Percentiles rank a stretch among this genome's conserved stretches.
Conservation (phyloP, 352 stramenopile species). For the Phytophthora syringae region DNA sequence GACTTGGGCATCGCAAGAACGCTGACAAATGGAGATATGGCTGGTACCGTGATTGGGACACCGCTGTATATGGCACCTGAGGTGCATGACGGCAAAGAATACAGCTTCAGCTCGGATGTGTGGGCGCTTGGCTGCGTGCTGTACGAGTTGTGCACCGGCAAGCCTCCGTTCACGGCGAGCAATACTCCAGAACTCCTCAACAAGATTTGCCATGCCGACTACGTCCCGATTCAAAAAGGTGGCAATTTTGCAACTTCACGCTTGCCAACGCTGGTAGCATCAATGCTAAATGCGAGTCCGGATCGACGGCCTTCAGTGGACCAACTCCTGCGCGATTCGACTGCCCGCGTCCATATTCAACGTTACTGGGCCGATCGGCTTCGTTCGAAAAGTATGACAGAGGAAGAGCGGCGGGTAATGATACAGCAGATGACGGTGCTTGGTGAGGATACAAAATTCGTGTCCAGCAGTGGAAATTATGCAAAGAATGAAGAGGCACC, state of each 20-base stretch:
- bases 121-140: constrained; percentile 91
- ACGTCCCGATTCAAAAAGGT: constrained; percentile 39
- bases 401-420: constrained; percentile 34
- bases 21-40: constrained; percentile 42
- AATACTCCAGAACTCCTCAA: constrained; percentile 59
- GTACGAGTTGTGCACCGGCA: constrained; percentile 81
- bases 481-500: background rate
- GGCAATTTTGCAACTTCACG: constrained; percentile 22
- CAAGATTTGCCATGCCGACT: constrained; percentile 59
- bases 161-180: constrained; percentile 60
- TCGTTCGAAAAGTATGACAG: constrained; percentile 7
- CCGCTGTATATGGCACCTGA: constrained; percentile 92
- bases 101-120: constrained; percentile 85
- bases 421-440: constrained; percentile 35
- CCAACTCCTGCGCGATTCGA: constrained; percentile 41
- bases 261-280: constrained; percentile 38
- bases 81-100: constrained; percentile 79
- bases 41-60: constrained; percentile 87
- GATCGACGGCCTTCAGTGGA: constrained; percentile 39
- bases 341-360: constrained; percentile 36
- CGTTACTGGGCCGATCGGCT: constrained; percentile 43
- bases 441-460: constrained; percentile 19
- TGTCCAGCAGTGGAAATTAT: background rate
- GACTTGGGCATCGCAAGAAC: constrained; percentile 89
- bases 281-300: constrained; percentile 51